Evolutionary conservation across 148 eudicot species (phyloP), one percentile per base, ranked within the genome.

Genomic region (Rheum nobile): DNA sequence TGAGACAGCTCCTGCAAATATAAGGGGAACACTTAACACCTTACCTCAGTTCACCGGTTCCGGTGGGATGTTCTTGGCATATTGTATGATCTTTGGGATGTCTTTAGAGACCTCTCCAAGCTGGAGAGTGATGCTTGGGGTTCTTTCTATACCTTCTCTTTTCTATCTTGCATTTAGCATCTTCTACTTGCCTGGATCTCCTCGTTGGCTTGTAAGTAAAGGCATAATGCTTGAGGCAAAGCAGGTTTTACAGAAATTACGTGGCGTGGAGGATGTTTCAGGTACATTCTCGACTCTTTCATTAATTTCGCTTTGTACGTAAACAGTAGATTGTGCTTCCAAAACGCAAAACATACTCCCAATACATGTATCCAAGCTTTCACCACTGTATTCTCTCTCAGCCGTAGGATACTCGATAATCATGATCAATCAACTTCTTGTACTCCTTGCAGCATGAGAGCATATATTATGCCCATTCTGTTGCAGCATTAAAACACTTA

Each of bases 131-230:
- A 93, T 93, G 97, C 88, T 93, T 31, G 97, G 98, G 71, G 85
- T 93, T 80, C 87, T 93, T 75, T 84, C 89, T 2, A 82, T 93
- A 75, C 98, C 98, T 71, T 88, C 98, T 69, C 76, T 91, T 67
- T 31, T 88, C 70, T 93, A 88, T 84, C 90, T 93, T 73, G 70
- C 70, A 6, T 81, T 86, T 37, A 80, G 86, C 2, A 78, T 93
- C 67, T 84, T 89, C 21, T 93, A 61, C 82, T 84, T 93, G 77
- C 97, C 98, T 61, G 98, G 91, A 83, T 93, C 98, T 43, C 98
- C 98, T 9, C 71, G 98, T 75, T 93, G 98, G 98, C 95, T 93
- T 54, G 97, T 93, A 41, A 93, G 97, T 75, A 93, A 93, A 81
- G 98, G 97, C 47, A 88, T 78, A 82, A 91, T 93, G 97, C 12